Percentiles rank a stretch among this genome's conserved stretches.
These are phyloP conservation scores for Xylaria curta DNA, from an alignment of 495 filamentous ascomycete species.

Conservation along the genomic window DNA sequence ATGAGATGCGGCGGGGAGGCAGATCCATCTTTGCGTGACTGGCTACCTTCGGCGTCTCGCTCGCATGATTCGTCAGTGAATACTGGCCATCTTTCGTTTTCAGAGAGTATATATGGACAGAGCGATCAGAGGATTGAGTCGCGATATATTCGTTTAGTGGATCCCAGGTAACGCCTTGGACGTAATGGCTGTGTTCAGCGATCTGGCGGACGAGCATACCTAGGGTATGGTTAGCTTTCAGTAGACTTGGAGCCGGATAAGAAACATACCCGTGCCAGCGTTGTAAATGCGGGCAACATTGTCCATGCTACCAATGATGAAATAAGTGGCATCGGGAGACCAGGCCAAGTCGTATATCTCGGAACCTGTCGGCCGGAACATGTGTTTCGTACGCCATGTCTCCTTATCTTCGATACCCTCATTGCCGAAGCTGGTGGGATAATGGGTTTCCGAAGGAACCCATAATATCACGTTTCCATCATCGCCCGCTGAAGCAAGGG, in stretches of 20 bases:
- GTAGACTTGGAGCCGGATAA: not conserved
- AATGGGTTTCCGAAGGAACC: slow-evolving; percentile 80
- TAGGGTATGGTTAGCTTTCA: slow-evolving; percentile 40
- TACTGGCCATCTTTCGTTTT: slow-evolving; percentile 98
- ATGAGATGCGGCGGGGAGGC: slow-evolving; percentile 85
- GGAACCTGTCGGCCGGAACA: slow-evolving; percentile 89
- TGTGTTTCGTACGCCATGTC: slow-evolving; percentile 94
- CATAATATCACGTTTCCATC: slow-evolving; percentile 96
- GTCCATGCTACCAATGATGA: slow-evolving; percentile 99
- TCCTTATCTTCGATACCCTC: slow-evolving; percentile 93
- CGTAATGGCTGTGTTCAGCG: slow-evolving; percentile 98
- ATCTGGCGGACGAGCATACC: slow-evolving; percentile 94
- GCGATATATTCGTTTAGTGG: slow-evolving; percentile 97
- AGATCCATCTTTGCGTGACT: slow-evolving; percentile 83
- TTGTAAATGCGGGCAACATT: slow-evolving; percentile 98
- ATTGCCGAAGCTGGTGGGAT: slow-evolving; percentile 69
- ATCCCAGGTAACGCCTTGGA: slow-evolving; percentile 98
- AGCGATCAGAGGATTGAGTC: slow-evolving; percentile 96
- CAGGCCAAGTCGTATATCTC: slow-evolving; percentile 99
- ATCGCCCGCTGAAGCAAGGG: slow-evolving; percentile 92
- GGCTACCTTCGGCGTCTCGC: slow-evolving; percentile 54
- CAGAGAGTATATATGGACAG: slow-evolving; percentile 94
- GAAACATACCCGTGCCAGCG: slow-evolving; percentile 79
- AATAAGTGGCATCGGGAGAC: slow-evolving; percentile 95
- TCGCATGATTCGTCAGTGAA: slow-evolving; percentile 64